Percentiles rank a stretch among this genome's conserved stretches.
phyloP scores from a whole-genome alignment of 495 filamentous ascomycete genomes.

The Neurospora tetrasperma region DNA sequence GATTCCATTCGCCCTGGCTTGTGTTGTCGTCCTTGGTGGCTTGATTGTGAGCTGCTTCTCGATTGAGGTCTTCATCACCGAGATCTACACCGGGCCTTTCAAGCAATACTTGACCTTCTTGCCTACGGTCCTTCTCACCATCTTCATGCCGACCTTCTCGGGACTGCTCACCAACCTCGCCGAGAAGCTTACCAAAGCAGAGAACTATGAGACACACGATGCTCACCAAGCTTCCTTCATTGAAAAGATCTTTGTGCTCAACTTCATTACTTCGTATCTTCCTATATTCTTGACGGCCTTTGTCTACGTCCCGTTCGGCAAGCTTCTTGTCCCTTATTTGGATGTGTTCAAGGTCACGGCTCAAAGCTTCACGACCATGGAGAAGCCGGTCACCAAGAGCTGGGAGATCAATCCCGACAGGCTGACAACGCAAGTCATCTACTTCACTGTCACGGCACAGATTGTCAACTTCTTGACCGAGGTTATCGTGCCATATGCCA shows the following conservation, averaged over 20 bases:
- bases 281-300: constrained; percentile 90
- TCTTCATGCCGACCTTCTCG: constrained; percentile 66
- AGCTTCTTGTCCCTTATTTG: constrained; percentile 76
- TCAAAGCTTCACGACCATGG: constrained; percentile 60
- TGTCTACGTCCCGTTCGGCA: constrained; percentile 91
- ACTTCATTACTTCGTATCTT: constrained; percentile 95
- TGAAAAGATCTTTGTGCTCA: constrained; percentile 86
- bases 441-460: constrained; percentile 94
- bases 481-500: constrained; percentile 73
- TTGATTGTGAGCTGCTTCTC: constrained; percentile 82
- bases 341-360: constrained; percentile 76
- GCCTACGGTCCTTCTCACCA: constrained; percentile 77
- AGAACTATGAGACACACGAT: constrained; percentile 85
- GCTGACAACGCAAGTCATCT: constrained; percentile 86
- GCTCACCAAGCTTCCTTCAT: constrained; percentile 71
- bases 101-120: constrained; percentile 78
- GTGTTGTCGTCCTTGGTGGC: constrained; percentile 57
- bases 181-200: constrained; percentile 67
- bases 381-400: constrained; percentile 55
- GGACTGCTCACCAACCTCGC: constrained; percentile 68
- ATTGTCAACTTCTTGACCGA: constrained; percentile 82
- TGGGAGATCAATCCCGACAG: constrained; percentile 81
- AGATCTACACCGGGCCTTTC: constrained; percentile 86
- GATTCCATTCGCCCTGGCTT: constrained; percentile 75
- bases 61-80: constrained; percentile 92